Conservation (phyloP, 352 stramenopile genomes). For the Globisporangium megalacanthum region DNA sequence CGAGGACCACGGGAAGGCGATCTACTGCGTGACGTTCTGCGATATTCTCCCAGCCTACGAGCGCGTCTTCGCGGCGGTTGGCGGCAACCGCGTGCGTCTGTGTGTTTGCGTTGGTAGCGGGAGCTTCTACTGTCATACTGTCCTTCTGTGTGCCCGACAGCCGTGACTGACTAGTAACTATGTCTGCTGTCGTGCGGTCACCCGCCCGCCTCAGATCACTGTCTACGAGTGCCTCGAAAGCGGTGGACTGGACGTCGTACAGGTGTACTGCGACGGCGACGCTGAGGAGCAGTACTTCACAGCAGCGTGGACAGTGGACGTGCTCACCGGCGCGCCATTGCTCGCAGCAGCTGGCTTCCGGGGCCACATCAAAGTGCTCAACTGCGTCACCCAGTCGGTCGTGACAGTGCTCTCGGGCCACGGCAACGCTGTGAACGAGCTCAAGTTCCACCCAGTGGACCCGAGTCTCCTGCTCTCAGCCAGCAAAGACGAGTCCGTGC, state of each 20-base stretch:
- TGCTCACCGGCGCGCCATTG: constrained; percentile 62
- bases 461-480: constrained; percentile 87
- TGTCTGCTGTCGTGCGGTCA: neutral
- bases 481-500: constrained; percentile 90
- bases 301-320: constrained; percentile 68
- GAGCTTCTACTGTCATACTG: neutral
- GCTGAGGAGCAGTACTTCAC: constrained; percentile 78
- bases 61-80: constrained; percentile 62
- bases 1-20: constrained; percentile 70
- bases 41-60: constrained; percentile 64
- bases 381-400: constrained; percentile 71
- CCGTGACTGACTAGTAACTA: neutral
- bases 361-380: constrained; percentile 83
- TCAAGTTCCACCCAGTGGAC: constrained; percentile 88
- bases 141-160: too few relatives aligned
- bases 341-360: constrained; percentile 64
- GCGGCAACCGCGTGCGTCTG: constrained; percentile 54
- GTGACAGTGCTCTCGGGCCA: constrained; percentile 84
- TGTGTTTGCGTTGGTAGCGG: neutral
- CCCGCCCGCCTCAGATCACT: constrained; percentile 33
- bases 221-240: constrained; percentile 77
- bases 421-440: constrained; percentile 90
- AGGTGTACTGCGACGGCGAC: constrained; percentile 78
- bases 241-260: constrained; percentile 65
- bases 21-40: constrained; percentile 76